Conservation (phyloP, 768 basidiomycete genomes). For the Pleurotus giganteus region DNA sequence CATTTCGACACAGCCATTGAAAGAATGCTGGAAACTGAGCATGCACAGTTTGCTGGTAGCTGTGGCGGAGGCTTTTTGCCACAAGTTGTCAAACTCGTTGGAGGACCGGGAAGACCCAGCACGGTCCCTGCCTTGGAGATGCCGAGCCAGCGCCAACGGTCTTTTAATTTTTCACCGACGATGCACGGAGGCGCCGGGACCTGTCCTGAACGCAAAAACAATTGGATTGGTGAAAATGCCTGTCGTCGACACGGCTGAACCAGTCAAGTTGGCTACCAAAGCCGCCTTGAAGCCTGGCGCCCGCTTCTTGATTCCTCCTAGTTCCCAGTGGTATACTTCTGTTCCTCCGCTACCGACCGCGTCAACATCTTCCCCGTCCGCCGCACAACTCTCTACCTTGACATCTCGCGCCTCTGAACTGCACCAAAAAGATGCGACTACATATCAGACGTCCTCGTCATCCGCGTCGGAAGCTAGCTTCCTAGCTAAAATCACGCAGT, state of each 20-base stretch:
- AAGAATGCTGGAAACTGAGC: too few relatives aligned
- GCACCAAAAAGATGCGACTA: constrained; percentile 35
- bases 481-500: constrained; percentile 78
- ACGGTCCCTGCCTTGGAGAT: too few relatives aligned
- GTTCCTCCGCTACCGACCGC: constrained; percentile 37
- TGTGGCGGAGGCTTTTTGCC: too few relatives aligned
- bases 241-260: background rate
- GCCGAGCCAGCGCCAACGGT: too few relatives aligned
- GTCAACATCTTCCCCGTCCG: constrained; percentile 25
- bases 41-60: too few relatives aligned
- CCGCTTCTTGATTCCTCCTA: constrained; percentile 36
- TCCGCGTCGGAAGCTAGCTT: constrained; percentile 79
- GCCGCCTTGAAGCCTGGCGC: constrained; percentile 35
- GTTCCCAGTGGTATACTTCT: constrained; percentile 55
- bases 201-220: too few relatives aligned
- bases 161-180: too few relatives aligned
- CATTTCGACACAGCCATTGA: too few relatives aligned
- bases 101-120: too few relatives aligned
- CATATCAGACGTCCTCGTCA: constrained; percentile 53
- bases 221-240: background rate
- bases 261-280: constrained; percentile 30
- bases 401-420: constrained; percentile 41
- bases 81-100: too few relatives aligned
- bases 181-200: too few relatives aligned
- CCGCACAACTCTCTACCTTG: constrained; percentile 44